Evolutionary conservation across 1,139 yeast genomes (phyloP).

Genomic region (Eremothecium coryli): DNA sequence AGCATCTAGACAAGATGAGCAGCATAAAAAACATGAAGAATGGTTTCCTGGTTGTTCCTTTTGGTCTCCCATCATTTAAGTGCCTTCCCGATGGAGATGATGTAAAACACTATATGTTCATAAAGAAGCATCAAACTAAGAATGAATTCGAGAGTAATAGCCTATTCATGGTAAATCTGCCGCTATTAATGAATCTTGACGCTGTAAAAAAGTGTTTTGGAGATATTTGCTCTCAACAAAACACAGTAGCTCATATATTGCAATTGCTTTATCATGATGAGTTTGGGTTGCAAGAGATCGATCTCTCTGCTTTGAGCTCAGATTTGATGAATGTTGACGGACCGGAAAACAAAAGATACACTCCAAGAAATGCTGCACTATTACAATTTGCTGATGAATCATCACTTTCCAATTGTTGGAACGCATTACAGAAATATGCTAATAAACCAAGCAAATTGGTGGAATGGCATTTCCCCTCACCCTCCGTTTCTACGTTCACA

Average conservation of each 20-base stretch:
- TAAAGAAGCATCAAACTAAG: constrained; percentile 49
- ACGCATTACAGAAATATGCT: constrained; percentile 46
- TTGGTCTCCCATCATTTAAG: constrained; percentile 25
- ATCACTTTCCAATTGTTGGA: constrained; percentile 58
- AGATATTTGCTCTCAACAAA: constrained; percentile 39
- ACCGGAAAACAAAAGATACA: constrained; percentile 30
- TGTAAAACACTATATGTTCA: constrained; percentile 42
- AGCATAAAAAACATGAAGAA: constrained; percentile 27
- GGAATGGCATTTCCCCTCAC: constrained; percentile 29
- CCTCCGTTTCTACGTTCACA: constrained; percentile 26
- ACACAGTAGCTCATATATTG: constrained; percentile 30
- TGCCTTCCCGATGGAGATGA: constrained; percentile 12
- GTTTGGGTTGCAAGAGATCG: constrained; percentile 41
- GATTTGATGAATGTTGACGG: constrained; percentile 40
- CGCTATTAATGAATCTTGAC: constrained; percentile 47
- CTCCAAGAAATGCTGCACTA: constrained; percentile 68
- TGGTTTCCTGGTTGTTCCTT: constrained; percentile 35
- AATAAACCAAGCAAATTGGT: constrained; percentile 15
- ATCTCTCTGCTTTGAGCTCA: constrained; percentile 51
- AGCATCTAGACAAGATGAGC: no score
- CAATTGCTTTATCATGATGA: constrained; percentile 28
- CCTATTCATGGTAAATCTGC: constrained; percentile 69
- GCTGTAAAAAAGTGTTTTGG: constrained; percentile 51
- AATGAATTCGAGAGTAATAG: constrained; percentile 35
- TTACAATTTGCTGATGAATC: constrained; percentile 68